Evolutionary conservation across 2,329 filamentous ascomycete species (phyloP), one percentile per base, ranked within the genome.

Genomic region (Thelonectria rubi): DNA sequence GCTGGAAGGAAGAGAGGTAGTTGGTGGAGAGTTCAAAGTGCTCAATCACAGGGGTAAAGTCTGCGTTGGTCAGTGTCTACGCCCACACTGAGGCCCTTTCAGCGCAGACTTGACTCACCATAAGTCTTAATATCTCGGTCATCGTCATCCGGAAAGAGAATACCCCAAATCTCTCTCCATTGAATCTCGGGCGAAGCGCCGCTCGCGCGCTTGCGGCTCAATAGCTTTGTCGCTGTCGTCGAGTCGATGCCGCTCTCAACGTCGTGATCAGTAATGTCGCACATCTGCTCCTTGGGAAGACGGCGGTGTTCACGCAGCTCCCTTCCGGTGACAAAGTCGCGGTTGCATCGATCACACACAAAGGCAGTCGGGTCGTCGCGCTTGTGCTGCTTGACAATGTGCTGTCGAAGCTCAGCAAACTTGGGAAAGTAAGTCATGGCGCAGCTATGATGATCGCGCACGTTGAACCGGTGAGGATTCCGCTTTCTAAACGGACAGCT

Each of bases 401-500:
- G 78, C 56, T 80, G 78, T 34, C 77, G 79, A 7, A 82, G 60
- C 50, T 80, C 78, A 3, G 76, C 72, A 50, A 81, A 77, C 6
- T 79, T 79, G 7, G 73, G 73, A 39, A 81, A 81, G 32, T 78
- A 78, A 0, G 75, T 79, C 73, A 78, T 79, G 15, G 80, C 79
- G 61, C 80, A 82, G 18, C 73, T 74, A 52, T 81, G 77, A 39
- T 81, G 77, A 45, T 82, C 80, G 4, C 80, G 74, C 45, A 82
- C 77, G 37, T 82, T 82, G 65, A 82, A 82, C 1, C 79, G 75
- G 34, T 74, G 72, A 1, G 80, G 79, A 43, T 82, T 81, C 12
- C 80, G 73, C 65, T 80, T 80, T 32, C 80, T 73, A 42, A 77
- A 82, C 1, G 80, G 80, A 57, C 80, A 82, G 53, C 79, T 80